Conservation (phyloP, 305 asterid genomes). For the Fraxinus nigra region DNA sequence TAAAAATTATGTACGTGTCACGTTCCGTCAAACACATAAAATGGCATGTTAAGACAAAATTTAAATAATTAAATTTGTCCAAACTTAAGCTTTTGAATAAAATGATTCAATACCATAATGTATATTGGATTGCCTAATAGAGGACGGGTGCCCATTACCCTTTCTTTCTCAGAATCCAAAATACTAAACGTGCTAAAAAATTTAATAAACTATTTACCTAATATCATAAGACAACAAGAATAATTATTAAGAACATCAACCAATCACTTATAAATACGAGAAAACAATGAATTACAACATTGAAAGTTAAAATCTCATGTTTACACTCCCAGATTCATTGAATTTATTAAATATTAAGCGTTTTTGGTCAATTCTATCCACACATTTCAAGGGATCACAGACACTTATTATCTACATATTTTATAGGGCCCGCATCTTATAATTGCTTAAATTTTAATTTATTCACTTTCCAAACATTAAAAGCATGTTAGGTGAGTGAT, state of each 20-base stretch:
- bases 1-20: background rate
- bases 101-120: background rate
- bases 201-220: background rate
- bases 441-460: background rate
- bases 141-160: background rate
- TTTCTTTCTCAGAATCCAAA: background rate
- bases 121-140: background rate
- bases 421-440: background rate
- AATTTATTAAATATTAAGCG: too few species aligned
- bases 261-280: background rate
- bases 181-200: too few species aligned
- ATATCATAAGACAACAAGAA: background rate
- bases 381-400: background rate
- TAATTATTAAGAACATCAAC: background rate
- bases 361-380: background rate
- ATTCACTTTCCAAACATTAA: background rate
- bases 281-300: background rate
- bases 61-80: background rate
- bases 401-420: too few species aligned
- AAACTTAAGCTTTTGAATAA: background rate
- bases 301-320: background rate
- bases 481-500: background rate
- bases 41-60: background rate
- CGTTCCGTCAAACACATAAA: too few species aligned
- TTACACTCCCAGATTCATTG: background rate